Base-by-base conservation (phyloP, 768 basidiomycete species). In the Mycena polygramma region DNA sequence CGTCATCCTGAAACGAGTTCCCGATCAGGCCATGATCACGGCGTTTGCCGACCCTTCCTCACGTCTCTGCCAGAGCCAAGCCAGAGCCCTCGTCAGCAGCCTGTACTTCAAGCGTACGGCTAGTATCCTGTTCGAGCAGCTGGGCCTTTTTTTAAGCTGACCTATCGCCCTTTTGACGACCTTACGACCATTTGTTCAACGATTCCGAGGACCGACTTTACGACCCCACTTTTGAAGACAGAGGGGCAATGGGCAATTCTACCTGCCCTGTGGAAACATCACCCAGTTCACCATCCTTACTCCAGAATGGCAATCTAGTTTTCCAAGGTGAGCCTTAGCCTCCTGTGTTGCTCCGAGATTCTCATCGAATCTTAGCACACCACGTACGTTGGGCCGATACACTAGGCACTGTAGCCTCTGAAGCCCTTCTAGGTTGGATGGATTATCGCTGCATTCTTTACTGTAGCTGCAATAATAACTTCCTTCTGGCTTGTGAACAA, bases 401-500 rank as follows among this genome's bases (percentile, higher is more conserved):
- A 13, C 43, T 30, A 19, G 24, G 43, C 6, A n/a, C 30, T 35
- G 49, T 24, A 26, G 45, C 54, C 20, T 45, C 58, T 78, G 45
- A 45, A 49, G 3, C n/a, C 36, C 54, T 22, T 61, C 39, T 64
- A 91, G 90, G 83, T 91, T 68, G 93, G 92, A 0, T 93, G 92
- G 92, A 85, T 93, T 49, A 77, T 92, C 37, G 83, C 87, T 48
- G 89, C 89, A 4, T 81, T 85, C 68, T 90, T 92, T 77, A 85
- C 91, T 2, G 46, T 89, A 13, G 73, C 90, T 37, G 87, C 92
- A 4, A 85, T 85, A 7, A 77, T 83, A 22, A 81, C 83, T n/a
- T 92, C 92, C 0, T 84, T 88, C 69, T 94, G 92, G 92, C 84
- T 94, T n/a, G 89, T 94, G 55, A 81, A 83, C 77, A 91, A 90